These are phyloP conservation scores for Sarcodon sp. DNA, from an alignment of 768 basidiomycete species.

Conservation along the genomic window DNA sequence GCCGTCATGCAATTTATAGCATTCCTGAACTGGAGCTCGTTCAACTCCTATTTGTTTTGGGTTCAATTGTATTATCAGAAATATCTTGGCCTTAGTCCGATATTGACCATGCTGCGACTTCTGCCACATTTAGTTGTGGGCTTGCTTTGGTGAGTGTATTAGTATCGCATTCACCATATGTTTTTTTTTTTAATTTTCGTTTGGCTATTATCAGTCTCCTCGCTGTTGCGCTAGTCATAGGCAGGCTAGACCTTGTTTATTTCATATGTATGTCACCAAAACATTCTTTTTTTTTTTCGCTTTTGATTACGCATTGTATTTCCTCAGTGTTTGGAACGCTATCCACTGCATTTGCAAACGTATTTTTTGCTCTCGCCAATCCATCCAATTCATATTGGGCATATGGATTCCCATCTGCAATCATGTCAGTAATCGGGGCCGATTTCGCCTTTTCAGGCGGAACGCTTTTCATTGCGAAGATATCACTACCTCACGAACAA, in stretches of 20 bases:
- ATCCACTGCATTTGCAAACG: slow-evolving; percentile 40
- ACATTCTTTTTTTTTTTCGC: neutral
- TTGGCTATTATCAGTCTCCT: slow-evolving; percentile 23
- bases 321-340: slow-evolving; percentile 38
- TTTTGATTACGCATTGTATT: neutral
- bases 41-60: slow-evolving; percentile 43
- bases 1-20: slow-evolving; percentile 48
- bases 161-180: neutral
- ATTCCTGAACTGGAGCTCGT: slow-evolving; percentile 52
- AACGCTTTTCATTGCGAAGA: slow-evolving; percentile 62
- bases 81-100: slow-evolving; percentile 37
- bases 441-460: slow-evolving; percentile 70
- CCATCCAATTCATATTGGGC: slow-evolving; percentile 57
- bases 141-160: slow-evolving; percentile 22
- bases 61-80: slow-evolving; percentile 63
- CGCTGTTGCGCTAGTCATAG: slow-evolving; percentile 46
- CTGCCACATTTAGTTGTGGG: slow-evolving; percentile 68
- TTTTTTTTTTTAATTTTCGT: neutral
- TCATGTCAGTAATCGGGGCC: slow-evolving; percentile 56
- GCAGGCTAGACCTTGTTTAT: slow-evolving; percentile 38
- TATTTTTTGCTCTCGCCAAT: slow-evolving; percentile 59
- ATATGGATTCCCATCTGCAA: slow-evolving; percentile 57
- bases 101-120: slow-evolving; percentile 52
- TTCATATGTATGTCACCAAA: slow-evolving; percentile 38
- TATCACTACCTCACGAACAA: slow-evolving; percentile 57